phyloP scores from a whole-genome alignment of 306 rosid genomes.

The Ceratonia siliqua region DNA sequence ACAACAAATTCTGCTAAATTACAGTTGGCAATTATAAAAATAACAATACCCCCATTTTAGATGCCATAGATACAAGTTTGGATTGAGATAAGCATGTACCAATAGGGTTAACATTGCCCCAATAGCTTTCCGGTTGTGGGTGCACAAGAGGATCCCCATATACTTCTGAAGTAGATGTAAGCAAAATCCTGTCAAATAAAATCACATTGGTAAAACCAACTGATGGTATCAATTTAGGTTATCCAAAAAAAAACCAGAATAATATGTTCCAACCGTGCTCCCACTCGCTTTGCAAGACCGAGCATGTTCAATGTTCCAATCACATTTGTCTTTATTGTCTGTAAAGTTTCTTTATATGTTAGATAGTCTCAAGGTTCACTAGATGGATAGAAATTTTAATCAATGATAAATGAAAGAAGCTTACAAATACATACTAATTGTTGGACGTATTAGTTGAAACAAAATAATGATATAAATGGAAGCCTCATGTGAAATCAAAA shows the following conservation, averaged over 20 bases:
- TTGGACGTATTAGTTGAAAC: neutral
- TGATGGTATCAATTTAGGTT: neutral
- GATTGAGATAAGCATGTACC: conserved; percentile 50
- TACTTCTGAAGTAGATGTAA: conserved; percentile 93
- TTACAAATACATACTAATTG: neutral
- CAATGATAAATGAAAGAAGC: neutral
- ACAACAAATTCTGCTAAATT: neutral
- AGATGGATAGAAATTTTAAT: neutral
- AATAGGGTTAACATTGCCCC: conserved; percentile 98
- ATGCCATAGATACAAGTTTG: neutral
- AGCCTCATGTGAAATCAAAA: neutral
- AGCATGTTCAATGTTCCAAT: conserved; percentile 93
- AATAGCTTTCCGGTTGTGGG: conserved; percentile 85
- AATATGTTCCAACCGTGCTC: conserved; percentile 65
- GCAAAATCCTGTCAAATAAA: conserved; percentile 69
- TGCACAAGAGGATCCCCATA: conserved; percentile 95
- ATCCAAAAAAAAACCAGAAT: neutral
- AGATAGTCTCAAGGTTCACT: conserved; percentile 35
- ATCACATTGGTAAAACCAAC: conserved; percentile 28
- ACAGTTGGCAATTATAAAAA: neutral
- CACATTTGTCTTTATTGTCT: conserved; percentile 93
- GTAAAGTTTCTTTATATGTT: conserved; percentile 40
- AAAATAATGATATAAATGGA: neutral
- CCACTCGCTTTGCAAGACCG: conserved; percentile 97
- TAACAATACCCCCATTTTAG: neutral